These are phyloP conservation scores for Penicillium janthinellum DNA, from an alignment of 2,329 filamentous ascomycete genomes.

Conservation along the genomic window DNA sequence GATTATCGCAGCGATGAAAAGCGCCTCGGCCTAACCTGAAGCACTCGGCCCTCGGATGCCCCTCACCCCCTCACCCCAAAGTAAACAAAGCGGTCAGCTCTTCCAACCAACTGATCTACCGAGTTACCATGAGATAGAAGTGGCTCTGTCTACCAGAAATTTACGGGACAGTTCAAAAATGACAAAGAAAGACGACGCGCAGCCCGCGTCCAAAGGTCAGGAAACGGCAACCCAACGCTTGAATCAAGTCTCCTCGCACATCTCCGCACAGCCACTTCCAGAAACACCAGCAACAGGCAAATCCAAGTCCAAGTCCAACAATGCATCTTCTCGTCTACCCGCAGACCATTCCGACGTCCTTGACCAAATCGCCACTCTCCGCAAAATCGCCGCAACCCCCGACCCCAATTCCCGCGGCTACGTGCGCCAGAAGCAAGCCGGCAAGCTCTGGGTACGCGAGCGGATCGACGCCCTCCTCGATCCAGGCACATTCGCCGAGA, in stretches of 20 bases:
- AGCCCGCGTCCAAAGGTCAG: conserved; percentile 5
- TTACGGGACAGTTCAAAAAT: conserved; percentile 6
- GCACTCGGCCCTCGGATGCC: conserved; percentile 24
- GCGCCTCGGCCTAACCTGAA: conserved; percentile 14
- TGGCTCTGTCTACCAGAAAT: background rate
- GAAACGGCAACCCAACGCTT: conserved; percentile 47
- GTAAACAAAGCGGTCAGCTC: background rate
- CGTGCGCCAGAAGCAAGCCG: conserved; percentile 63
- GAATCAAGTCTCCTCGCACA: conserved; percentile 51
- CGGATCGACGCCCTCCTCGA: conserved; percentile 62
- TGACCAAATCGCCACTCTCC: conserved; percentile 56
- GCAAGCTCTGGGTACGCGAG: conserved; percentile 67
- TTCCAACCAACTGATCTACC: background rate
- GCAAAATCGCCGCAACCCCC: conserved; percentile 57
- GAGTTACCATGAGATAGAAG: conserved; percentile 5
- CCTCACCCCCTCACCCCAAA: background rate
- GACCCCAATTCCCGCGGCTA: conserved; percentile 59
- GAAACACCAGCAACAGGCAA: conserved; percentile 27
- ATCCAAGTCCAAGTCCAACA: conserved; percentile 29
- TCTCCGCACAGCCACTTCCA: conserved; percentile 27
- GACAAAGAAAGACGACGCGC: conserved; percentile 16
- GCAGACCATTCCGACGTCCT: conserved; percentile 65
- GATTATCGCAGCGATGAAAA: background rate
- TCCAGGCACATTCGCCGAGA: conserved; percentile 57
- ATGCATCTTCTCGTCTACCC: conserved; percentile 47